Conservation (phyloP, 1,284 basidiomycete species). For the Earliella scabrosa region DNA sequence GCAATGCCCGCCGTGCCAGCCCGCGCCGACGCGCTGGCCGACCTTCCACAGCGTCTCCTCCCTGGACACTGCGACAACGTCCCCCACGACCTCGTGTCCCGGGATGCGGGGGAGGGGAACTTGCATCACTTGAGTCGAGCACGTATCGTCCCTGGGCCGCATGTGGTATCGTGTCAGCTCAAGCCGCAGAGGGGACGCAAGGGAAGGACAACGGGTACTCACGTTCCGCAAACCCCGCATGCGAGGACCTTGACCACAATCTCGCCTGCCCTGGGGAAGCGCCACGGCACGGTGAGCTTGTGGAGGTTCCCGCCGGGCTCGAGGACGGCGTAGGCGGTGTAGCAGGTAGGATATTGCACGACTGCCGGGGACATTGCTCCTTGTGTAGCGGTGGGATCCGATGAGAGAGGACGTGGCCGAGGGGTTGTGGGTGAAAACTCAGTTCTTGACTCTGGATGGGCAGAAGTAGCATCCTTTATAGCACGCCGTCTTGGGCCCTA, state of each 20-base stretch:
- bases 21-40: slow-evolving; percentile 33
- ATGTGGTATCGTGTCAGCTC: too few relatives aligned
- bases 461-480: too few relatives aligned
- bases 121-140: slow-evolving; percentile 21
- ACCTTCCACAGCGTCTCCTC: slow-evolving; percentile 25
- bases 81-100: slow-evolving; percentile 34
- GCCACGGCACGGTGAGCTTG: slow-evolving; percentile 28
- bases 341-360: slow-evolving; percentile 19
- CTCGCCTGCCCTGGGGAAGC: slow-evolving; percentile 28
- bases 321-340: slow-evolving; percentile 32
- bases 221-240: slow-evolving; percentile 34
- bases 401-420: background rate
- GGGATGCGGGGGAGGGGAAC: slow-evolving; percentile 27
- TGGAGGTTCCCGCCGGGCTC: slow-evolving; percentile 28
- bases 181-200: background rate
- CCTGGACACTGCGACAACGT: slow-evolving; percentile 28
- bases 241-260: slow-evolving; percentile 34
- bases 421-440: background rate
- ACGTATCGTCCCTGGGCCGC: slow-evolving; percentile 29
- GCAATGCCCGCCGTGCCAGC: slow-evolving; percentile 35
- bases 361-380: slow-evolving; percentile 10
- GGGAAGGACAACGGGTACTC: background rate
- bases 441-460: too few relatives aligned
- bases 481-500: too few relatives aligned
- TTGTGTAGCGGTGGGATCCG: background rate